Conservation (phyloP, 1,284 basidiomycete genomes). For the Naganishia sp. region DNA sequence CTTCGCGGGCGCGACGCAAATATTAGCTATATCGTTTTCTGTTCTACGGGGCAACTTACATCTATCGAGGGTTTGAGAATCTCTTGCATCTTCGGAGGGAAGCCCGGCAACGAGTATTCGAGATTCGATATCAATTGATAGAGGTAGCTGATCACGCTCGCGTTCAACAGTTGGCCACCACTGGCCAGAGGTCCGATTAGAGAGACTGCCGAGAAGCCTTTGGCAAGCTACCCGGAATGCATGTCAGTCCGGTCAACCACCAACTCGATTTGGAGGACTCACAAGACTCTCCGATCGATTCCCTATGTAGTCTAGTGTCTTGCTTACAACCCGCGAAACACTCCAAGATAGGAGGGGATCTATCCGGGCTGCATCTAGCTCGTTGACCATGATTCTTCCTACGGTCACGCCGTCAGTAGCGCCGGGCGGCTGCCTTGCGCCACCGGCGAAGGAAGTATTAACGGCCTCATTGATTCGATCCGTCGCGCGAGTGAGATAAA, state of each 20-base stretch:
- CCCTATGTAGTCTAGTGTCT: conserved; percentile 67
- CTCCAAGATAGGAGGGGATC: conserved; percentile 80
- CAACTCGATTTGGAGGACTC: conserved; percentile 41
- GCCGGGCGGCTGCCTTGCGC: conserved; percentile 68
- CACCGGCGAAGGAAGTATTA: conserved; percentile 68
- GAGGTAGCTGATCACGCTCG: conserved; percentile 71
- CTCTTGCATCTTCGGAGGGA: conserved; percentile 64
- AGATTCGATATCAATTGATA: conserved; percentile 76
- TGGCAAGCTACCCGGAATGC: conserved; percentile 60
- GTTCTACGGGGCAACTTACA: conserved; percentile 54
- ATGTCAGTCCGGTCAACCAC: background rate
- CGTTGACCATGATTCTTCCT: conserved; percentile 76
- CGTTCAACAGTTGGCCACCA: conserved; percentile 73
- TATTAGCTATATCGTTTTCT: too few relatives aligned
- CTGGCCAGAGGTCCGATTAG: conserved; percentile 75
- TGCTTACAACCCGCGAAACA: conserved; percentile 70
- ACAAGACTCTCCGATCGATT: conserved; percentile 69
- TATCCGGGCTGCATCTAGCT: conserved; percentile 87
- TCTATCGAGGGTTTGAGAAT: conserved; percentile 65
- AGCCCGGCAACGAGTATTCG: conserved; percentile 67
- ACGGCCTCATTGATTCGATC: conserved; percentile 77
- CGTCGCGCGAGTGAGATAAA: conserved; percentile 80
- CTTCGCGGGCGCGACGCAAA: conserved; percentile 51
- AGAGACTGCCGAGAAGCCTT: conserved; percentile 74
- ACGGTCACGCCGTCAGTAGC: conserved; percentile 73